Percentiles rank a stretch among this genome's conserved stretches.
These are phyloP conservation scores for Pichia sp. DNA, from an alignment of 1,139 yeast species.

Conservation along the genomic window DNA sequence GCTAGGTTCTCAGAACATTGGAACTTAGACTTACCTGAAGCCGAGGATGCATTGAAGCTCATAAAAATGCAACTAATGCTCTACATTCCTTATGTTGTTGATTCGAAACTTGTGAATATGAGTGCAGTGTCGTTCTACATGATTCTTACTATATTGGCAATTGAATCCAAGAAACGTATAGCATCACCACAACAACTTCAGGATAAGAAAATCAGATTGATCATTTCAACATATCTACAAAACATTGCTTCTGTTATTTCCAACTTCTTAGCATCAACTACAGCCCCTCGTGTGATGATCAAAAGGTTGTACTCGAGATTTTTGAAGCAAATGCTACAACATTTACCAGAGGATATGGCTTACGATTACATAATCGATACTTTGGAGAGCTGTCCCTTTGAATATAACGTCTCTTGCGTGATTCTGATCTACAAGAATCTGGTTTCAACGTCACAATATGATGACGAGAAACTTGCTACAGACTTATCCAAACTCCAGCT, in stretches of 20 bases:
- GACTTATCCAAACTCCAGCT: not conserved
- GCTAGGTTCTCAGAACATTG: slow-evolving; percentile 14
- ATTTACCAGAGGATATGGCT: slow-evolving; percentile 48
- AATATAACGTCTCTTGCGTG: slow-evolving; percentile 48
- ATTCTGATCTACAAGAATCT: slow-evolving; percentile 65
- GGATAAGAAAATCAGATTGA: slow-evolving; percentile 1
- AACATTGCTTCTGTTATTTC: slow-evolving; percentile 32
- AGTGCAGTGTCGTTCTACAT: slow-evolving; percentile 17
- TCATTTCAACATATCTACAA: slow-evolving; percentile 37
- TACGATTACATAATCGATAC: slow-evolving; percentile 62
- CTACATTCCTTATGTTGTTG: slow-evolving; percentile 22
- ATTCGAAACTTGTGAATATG: slow-evolving; percentile 14
- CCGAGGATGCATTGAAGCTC: slow-evolving; percentile 12
- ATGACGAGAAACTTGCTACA: slow-evolving; percentile 8
- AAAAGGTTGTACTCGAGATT: slow-evolving; percentile 35
- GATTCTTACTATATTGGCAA: slow-evolving; percentile 9
- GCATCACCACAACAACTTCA: not conserved
- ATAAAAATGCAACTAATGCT: slow-evolving; percentile 21
- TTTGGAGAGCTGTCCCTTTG: slow-evolving; percentile 61
- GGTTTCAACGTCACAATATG: slow-evolving; percentile 25
- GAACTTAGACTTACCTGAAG: slow-evolving; percentile 6
- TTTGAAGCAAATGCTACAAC: slow-evolving; percentile 47
- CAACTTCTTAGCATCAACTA: slow-evolving; percentile 19
- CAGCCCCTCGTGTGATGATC: not conserved
- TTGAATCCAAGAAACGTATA: slow-evolving; percentile 4